These are phyloP conservation scores for Filosporella fistucella DNA, from an alignment of 495 filamentous ascomycete species.

Conservation along the genomic window DNA sequence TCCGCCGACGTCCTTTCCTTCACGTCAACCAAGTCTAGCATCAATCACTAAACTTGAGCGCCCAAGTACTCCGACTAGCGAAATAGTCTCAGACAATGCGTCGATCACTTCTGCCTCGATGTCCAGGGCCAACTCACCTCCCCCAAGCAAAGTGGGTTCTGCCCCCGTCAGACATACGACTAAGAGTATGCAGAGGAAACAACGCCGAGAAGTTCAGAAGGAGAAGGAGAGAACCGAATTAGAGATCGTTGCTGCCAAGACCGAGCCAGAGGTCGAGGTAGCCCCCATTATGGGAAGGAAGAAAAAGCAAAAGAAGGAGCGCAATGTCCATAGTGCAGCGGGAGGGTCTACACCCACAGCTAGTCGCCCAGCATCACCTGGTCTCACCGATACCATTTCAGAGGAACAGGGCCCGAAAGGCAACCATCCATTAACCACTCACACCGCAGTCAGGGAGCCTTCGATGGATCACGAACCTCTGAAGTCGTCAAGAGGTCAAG, in stretches of 20 bases:
- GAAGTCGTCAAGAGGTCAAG: conserved; percentile 3
- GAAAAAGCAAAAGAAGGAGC: conserved; percentile 85
- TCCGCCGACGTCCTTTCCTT: conserved; percentile 40
- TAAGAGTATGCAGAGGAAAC: conserved; percentile 88
- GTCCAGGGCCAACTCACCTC: conserved; percentile 82
- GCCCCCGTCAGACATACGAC: conserved; percentile 76
- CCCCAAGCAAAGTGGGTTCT: conserved; percentile 65
- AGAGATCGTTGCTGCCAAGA: conserved; percentile 51
- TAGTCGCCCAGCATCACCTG: conserved; percentile 28
- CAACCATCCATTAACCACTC: too few relatives aligned
- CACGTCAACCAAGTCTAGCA: conserved; percentile 53
- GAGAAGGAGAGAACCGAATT: conserved; percentile 49
- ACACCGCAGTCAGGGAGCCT: background rate
- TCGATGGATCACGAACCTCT: conserved; percentile 4
- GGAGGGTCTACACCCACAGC: conserved; percentile 35
- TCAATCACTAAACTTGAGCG: conserved; percentile 45
- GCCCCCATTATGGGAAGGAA: conserved; percentile 82
- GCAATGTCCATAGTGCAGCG: conserved; percentile 30
- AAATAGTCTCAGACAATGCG: conserved; percentile 72
- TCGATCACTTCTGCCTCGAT: conserved; percentile 71
- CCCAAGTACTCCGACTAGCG: conserved; percentile 75
- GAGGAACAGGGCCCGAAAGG: conserved; percentile 12
- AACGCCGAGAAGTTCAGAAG: conserved; percentile 65
- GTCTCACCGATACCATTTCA: conserved; percentile 8
- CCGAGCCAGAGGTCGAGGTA: conserved; percentile 55